Percentiles rank a stretch among this genome's conserved stretches.
Conservation (phyloP, 78 protist genomes). For the Emiliania huxleyi region DNA sequence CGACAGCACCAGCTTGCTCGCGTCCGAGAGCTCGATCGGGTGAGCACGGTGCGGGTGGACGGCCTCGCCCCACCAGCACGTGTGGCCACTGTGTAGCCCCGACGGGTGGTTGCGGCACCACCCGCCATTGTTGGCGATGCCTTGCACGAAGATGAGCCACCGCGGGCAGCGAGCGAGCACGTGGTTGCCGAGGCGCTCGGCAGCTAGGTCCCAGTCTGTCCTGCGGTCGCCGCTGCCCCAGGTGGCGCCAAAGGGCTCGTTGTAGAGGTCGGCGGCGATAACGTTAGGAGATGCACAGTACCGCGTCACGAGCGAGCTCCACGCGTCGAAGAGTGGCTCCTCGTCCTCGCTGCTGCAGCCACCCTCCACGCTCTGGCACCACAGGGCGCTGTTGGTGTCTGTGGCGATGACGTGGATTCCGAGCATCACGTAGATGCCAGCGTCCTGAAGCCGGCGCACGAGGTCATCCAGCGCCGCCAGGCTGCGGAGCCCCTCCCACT, state of each 20-base stretch:
- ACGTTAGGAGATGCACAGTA: constrained; percentile 53
- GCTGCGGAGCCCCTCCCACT: constrained; percentile 52
- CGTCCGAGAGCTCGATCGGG: constrained; percentile 1
- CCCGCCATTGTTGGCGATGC: constrained; percentile 16
- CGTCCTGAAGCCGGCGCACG: constrained; percentile 51
- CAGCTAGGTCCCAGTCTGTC: neutral
- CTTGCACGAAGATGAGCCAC: constrained; percentile 66
- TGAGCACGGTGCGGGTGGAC: constrained; percentile 6
- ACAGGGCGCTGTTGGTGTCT: constrained; percentile 23
- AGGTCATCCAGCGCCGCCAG: constrained; percentile 55
- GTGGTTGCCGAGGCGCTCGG: constrained; percentile 7
- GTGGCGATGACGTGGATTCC: constrained; percentile 62
- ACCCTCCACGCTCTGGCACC: neutral
- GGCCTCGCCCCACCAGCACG: constrained; percentile 67
- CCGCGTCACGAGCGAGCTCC: neutral
- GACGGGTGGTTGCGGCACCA: neutral
- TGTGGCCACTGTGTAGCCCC: too few species aligned
- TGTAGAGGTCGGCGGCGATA: constrained; percentile 57
- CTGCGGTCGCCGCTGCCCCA: constrained; percentile 29
- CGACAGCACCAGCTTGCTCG: constrained; percentile 55
- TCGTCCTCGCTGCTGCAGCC: constrained; percentile 28
- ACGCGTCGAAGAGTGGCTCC: neutral
- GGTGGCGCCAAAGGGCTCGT: constrained; percentile 67
- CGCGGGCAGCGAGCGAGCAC: neutral
- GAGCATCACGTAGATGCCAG: constrained; percentile 59